phyloP scores from a whole-genome alignment of 2,329 filamentous ascomycete genomes.

The Phialemonium atrogriseum region DNA sequence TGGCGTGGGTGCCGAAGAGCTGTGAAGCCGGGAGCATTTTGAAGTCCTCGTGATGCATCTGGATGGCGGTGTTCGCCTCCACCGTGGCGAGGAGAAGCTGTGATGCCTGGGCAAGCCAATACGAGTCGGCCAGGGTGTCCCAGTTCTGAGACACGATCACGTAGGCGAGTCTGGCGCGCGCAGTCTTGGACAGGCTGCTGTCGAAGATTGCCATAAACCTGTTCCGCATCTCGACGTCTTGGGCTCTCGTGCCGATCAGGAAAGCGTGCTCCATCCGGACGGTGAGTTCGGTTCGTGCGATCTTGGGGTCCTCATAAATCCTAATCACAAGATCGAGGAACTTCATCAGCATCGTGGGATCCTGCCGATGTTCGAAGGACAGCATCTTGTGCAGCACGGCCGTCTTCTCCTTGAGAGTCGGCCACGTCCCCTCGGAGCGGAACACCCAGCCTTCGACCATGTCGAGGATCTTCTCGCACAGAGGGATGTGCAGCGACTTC shows the following conservation, averaged over 20 bases:
- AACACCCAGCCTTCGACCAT: conserved; percentile 98
- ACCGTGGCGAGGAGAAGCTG: conserved; percentile 87
- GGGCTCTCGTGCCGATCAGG: conserved; percentile 84
- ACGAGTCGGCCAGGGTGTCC: conserved; percentile 90
- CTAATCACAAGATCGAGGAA: conserved; percentile 94
- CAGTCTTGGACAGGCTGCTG: conserved; percentile 85
- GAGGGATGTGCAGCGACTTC: conserved; percentile 75
- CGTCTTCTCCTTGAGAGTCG: conserved; percentile 96
- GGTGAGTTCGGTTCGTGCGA: conserved; percentile 88
- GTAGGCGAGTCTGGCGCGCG: conserved; percentile 80
- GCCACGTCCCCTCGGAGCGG: conserved; percentile 87
- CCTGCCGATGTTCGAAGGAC: conserved; percentile 78
- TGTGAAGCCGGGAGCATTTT: conserved; percentile 65
- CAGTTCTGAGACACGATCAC: conserved; percentile 90
- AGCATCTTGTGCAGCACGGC: conserved; percentile 99
- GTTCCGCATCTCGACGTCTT: conserved; percentile 94
- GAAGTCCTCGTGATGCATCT: conserved; percentile 79
- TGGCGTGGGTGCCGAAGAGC: conserved; percentile 64
- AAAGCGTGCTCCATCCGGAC: conserved; percentile 98
- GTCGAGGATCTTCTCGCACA: conserved; percentile 86
- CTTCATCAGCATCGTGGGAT: conserved; percentile 79
- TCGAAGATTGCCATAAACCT: conserved; percentile 96
- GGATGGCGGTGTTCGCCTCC: conserved; percentile 71
- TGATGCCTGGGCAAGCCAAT: conserved; percentile 93
- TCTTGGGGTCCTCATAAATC: conserved; percentile 96